Conservation (phyloP, 2,329 filamentous ascomycete genomes). For the Tolypocladium album region DNA sequence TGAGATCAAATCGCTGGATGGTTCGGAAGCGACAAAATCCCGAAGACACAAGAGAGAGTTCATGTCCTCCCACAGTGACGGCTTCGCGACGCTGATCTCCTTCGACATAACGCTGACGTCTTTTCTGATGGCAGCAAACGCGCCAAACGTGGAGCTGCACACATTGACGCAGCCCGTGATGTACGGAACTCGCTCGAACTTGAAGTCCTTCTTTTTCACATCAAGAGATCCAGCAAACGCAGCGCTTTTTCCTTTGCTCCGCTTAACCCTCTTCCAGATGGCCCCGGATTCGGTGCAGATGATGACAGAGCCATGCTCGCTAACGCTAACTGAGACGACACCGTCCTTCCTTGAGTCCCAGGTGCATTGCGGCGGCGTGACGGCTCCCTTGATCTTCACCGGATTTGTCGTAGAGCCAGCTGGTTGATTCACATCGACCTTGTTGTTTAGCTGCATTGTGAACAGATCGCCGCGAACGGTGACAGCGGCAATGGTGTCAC, state of each 20-base stretch:
- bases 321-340: slow-evolving; percentile 75
- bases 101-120: slow-evolving; percentile 74
- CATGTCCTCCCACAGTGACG: slow-evolving; percentile 64
- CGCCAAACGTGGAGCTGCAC: slow-evolving; percentile 78
- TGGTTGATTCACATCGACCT: slow-evolving; percentile 47
- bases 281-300: slow-evolving; percentile 86
- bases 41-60: slow-evolving; percentile 57
- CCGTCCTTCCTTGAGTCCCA: slow-evolving; percentile 87
- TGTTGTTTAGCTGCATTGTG: slow-evolving; percentile 66
- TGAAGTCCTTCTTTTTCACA: slow-evolving; percentile 75
- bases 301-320: slow-evolving; percentile 89
- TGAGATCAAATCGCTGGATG: slow-evolving; percentile 14
- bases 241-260: slow-evolving; percentile 67
- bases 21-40: slow-evolving; percentile 40
- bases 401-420: slow-evolving; percentile 82
- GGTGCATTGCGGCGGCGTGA: slow-evolving; percentile 68
- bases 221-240: slow-evolving; percentile 35
- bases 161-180: slow-evolving; percentile 78
- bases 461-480: slow-evolving; percentile 81
- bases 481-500: slow-evolving; percentile 83
- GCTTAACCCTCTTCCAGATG: slow-evolving; percentile 81
- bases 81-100: slow-evolving; percentile 54
- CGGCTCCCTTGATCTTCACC: slow-evolving; percentile 72
- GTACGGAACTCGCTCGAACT: slow-evolving; percentile 83
- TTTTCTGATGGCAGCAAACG: slow-evolving; percentile 77